Evolutionary conservation across 78 protist genomes (phyloP), one percentile per base, ranked within the genome.

Genomic region (Speleostelium caveatum): DNA sequence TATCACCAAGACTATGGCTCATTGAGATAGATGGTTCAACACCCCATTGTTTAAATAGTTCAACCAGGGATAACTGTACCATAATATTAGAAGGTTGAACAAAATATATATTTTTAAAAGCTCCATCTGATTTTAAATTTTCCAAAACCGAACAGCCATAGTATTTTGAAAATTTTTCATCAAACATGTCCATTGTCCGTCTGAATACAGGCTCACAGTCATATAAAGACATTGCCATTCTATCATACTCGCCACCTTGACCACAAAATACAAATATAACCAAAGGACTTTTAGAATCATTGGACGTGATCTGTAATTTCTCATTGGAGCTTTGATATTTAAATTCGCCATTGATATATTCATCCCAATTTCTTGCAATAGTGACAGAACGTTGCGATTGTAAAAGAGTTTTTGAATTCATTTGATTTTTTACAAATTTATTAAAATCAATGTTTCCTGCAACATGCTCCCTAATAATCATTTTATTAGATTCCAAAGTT

Each of bases 1-100:
- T 32, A 24, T 78, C 87, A 30, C 87, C 87, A 17, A 78, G 16
- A 58, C 75, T 45, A 28, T 73, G 42, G 16, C 75, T 60, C 39
- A 68, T 36, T 28, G 45, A 19, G 17, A 10, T 21, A 12, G 28
- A 19, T 42, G 75, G 36, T 5, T 68, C 24, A 28, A 68, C 16
- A 6, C 75, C 75, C 56, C 56, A 68, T 26, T 45, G 35, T 68
- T 68, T 39, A 28, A 33, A 45, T n/a, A 42, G 45, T 45, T 68
- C 60, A 45, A 68, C 16, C 21, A 68, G 45, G n/a, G 75, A 5
- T 14, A 24, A 4, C 5, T 26, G n/a, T 14, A 68, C 19, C 62
- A 68, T 42, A 1, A 12, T 10, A 28, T 2, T 12, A 19, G 39
- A 21, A 6, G 75, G 60, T 28, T 45, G 75, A 10, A 60, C 75